Base-by-base conservation (phyloP, 2,329 filamentous ascomycete species). In the Cytospora mali region DNA sequence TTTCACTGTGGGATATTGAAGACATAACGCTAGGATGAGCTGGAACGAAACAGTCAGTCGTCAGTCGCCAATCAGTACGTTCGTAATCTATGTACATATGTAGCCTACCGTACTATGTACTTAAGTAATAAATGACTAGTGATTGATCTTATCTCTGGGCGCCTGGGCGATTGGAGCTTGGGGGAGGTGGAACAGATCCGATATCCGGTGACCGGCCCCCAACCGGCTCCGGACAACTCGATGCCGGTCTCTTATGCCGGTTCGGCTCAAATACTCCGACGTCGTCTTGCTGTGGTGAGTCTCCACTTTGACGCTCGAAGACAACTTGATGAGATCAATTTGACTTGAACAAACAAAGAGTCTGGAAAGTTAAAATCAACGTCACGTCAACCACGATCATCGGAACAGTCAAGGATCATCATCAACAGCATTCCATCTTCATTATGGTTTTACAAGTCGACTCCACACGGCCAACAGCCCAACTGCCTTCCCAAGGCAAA, bases 381-480 rank as follows among this genome's bases (percentile, higher is more conserved):
- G n/a, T n/a, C n/a, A n/a, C n/a, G n/a, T 25, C n/a, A 28, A 16
- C 4, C 33, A 14, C 23, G 18, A 13, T 11, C n/a, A 23, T 46
- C 3, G 7, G 10, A 23, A 23, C 42, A 10, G n/a, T 11, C 42
- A 46, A 23, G 13, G n/a, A 46, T 23, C 39, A 33, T 33, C 21
- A 25, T 54, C 27, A 42, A 27, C 23, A 33, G 10, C 10, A 2
- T 6, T 16, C 18, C 3, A 27, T 31, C 2, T n/a, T 13, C 4
- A 57, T 4, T 14, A 65, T 65, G 63, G 60, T 65, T n/a, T 10
- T 65, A 39, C 63, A 65, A 48, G 52, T 65, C 53, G 61, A 63
- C 21, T 25, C 56, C 5, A 35, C 61, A 4, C 61, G 64, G 25
- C 64, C 64, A 13, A 48, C 61, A 1, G 64, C 62, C 10, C 54